Percentiles rank a stretch among this genome's conserved stretches.
Conservation (phyloP, 331 rosid genomes). For the Malus hybrid region DNA sequence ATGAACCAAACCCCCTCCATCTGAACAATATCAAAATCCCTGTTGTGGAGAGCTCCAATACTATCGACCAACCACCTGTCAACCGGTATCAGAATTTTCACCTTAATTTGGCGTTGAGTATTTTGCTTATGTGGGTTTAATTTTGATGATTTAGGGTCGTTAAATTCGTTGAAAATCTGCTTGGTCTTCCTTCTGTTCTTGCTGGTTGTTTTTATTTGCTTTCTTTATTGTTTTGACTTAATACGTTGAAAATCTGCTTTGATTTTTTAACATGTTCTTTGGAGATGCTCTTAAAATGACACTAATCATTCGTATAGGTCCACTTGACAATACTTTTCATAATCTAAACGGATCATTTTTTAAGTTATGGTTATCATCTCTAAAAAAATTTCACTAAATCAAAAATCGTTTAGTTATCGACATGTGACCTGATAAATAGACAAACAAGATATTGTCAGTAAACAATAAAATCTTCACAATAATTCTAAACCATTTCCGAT, state of each 20-base stretch:
- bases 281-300: no score
- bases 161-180: not conserved
- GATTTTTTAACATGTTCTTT: fast-evolving
- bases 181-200: not conserved
- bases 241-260: not conserved
- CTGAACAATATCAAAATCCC: not conserved
- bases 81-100: not conserved
- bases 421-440: no score
- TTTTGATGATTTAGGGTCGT: not conserved
- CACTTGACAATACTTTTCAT: no score
- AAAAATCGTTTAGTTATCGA: no score
- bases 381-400: no score
- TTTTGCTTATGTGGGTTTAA: not conserved
- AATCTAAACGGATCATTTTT: no score
- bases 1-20: not conserved
- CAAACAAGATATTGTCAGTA: fast-evolving
- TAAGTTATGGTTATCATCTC: no score
- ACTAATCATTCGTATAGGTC: no score
- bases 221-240: no score
- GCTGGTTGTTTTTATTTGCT: no score
- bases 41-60: not conserved
- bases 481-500: no score
- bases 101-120: not conserved
- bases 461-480: no score
- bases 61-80: not conserved